Percentiles rank a stretch among this genome's conserved stretches.
Conservation (phyloP, 192 early-diverging fungal genomes). For the Coemansia aciculifera region DNA sequence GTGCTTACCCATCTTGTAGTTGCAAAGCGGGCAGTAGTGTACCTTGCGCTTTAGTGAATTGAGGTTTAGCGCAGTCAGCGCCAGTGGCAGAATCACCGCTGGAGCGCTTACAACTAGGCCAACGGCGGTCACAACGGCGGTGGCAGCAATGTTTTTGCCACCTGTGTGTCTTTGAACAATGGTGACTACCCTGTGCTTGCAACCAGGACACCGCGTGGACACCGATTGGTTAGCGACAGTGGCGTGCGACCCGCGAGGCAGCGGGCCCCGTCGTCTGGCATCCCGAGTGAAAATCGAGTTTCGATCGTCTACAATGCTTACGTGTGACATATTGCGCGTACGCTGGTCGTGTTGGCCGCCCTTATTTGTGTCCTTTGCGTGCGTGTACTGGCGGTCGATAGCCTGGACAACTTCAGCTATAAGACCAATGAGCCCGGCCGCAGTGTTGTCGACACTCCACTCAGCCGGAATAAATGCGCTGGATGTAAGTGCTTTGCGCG, state of each 20-base stretch:
- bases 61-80: conserved; percentile 42
- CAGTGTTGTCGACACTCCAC: conserved; percentile 34
- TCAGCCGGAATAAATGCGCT: conserved; percentile 39
- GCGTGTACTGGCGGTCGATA: conserved; percentile 27
- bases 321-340: conserved; percentile 18
- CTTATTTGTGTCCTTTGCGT: conserved; percentile 9
- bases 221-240: conserved; percentile 25
- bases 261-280: conserved; percentile 15
- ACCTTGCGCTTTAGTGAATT: conserved; percentile 46
- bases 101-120: conserved; percentile 46
- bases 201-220: conserved; percentile 34
- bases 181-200: conserved; percentile 31
- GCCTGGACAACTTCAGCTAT: conserved; percentile 36
- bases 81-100: conserved; percentile 40
- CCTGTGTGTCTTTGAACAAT: conserved; percentile 41
- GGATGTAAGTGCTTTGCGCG: conserved; percentile 30
- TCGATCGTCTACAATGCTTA: conserved; percentile 32
- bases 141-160: conserved; percentile 47
- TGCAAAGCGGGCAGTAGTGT: conserved; percentile 48
- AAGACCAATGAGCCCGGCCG: conserved; percentile 21
- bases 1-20: conserved; percentile 48
- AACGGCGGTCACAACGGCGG: conserved; percentile 29
- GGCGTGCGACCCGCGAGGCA: conserved; percentile 39
- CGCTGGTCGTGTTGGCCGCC: conserved; percentile 10
- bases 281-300: conserved; percentile 37